Conservation (phyloP, 768 basidiomycete genomes). For the Psilocybe azurescens region DNA sequence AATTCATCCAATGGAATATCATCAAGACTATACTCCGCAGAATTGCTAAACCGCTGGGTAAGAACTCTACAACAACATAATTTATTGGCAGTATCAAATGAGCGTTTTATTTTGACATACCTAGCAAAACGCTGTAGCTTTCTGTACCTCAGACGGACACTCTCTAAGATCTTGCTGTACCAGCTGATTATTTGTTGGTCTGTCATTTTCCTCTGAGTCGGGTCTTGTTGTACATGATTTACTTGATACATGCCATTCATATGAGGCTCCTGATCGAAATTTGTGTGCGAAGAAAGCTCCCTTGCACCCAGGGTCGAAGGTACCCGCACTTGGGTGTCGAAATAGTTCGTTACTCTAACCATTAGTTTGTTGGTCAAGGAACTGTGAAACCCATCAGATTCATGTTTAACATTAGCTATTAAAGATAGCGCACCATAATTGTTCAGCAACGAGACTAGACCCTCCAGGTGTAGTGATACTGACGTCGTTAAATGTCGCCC, state of each 20-base stretch:
- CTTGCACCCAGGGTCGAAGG: conserved; percentile 52
- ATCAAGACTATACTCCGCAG: conserved; percentile 88
- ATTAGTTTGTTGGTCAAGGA: conserved; percentile 92
- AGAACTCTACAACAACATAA: conserved; percentile 50
- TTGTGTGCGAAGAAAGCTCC: conserved; percentile 12
- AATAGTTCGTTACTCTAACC: conserved; percentile 91
- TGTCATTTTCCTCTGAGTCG: conserved; percentile 62
- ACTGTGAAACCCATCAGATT: conserved; percentile 44
- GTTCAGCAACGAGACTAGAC: conserved; percentile 91
- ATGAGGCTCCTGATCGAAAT: conserved; percentile 14
- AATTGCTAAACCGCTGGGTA: conserved; percentile 90
- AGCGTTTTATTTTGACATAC: conserved; percentile 43
- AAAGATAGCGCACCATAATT: conserved; percentile 75
- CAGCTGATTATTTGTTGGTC: conserved; percentile 84
- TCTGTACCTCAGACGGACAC: conserved; percentile 88
- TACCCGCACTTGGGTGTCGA: conserved; percentile 90
- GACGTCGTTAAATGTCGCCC: conserved; percentile 94
- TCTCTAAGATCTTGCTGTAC: conserved; percentile 94
- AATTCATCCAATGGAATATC: conserved; percentile 77
- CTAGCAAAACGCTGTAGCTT: conserved; percentile 94
- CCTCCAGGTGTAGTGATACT: conserved; percentile 88
- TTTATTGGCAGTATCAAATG: conserved; percentile 12
- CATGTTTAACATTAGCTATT: background rate
- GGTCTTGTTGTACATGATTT: conserved; percentile 40
- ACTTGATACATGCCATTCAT: conserved; percentile 24